Conservation (phyloP, 441 rosid genomes). For the Croton laevigatus region DNA sequence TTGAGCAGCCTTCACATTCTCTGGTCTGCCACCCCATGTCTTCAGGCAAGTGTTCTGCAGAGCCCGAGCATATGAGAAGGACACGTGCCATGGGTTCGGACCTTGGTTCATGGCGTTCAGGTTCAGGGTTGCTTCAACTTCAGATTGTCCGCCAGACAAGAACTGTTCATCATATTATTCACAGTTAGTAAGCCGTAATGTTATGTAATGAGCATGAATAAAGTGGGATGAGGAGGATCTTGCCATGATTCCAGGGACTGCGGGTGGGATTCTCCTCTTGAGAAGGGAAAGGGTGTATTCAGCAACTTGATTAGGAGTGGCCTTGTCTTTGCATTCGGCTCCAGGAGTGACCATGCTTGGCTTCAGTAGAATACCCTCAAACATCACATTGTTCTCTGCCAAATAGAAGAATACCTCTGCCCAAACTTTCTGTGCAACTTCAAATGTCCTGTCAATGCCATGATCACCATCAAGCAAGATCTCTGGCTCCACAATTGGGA, state of each 20-base stretch:
- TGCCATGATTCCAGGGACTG: constrained; percentile 92
- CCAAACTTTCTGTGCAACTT: constrained; percentile 88
- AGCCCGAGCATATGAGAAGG: constrained; percentile 92
- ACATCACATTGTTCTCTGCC: constrained; percentile 82
- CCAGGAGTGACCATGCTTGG: constrained; percentile 99
- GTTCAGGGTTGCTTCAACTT: constrained; percentile 90
- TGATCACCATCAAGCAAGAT: constrained; percentile 92
- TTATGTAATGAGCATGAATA: neutral
- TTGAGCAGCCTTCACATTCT: constrained; percentile 86
- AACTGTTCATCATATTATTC: constrained; percentile 44
- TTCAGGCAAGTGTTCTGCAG: constrained; percentile 93
- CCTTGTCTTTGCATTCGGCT: constrained; percentile 78
- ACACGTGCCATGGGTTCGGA: constrained; percentile 88
- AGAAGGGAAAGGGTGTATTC: constrained; percentile 91
- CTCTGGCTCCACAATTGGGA: constrained; percentile 96
- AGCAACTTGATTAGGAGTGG: constrained; percentile 73
- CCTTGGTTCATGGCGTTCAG: constrained; percentile 92
- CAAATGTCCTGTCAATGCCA: constrained; percentile 76
- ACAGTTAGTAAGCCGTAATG: neutral
- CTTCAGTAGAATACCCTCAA: constrained; percentile 89
- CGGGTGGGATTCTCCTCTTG: constrained; percentile 69
- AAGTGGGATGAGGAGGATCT: constrained; percentile 21
- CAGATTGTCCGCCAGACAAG: constrained; percentile 94
- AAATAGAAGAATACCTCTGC: constrained; percentile 93
- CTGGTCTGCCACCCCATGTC: constrained; percentile 87